Conservation (phyloP, 306 rosid genomes). For the Aeschynomene evenia region DNA sequence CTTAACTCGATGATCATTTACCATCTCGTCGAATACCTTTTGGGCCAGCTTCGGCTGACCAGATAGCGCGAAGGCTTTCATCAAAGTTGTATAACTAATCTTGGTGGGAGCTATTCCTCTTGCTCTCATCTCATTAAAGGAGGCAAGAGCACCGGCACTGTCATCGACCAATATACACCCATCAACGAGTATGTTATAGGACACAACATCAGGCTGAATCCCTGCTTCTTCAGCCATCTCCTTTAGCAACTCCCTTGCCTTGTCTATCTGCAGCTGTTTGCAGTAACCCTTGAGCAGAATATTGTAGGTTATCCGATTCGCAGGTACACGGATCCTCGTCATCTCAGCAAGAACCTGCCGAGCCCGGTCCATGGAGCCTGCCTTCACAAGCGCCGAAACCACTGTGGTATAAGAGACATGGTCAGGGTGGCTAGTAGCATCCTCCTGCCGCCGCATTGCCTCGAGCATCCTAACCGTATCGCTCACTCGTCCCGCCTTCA, state of each 20-base stretch:
- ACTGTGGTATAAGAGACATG: constrained; percentile 92
- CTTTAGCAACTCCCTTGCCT: constrained; percentile 72
- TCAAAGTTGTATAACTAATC: constrained; percentile 92
- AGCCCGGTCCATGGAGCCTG: constrained; percentile 84
- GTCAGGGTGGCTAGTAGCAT: constrained; percentile 77
- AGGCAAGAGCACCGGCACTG: constrained; percentile 81
- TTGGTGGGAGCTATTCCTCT: constrained; percentile 91
- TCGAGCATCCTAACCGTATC: constrained; percentile 86
- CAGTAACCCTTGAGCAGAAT: constrained; percentile 89
- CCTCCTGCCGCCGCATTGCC: constrained; percentile 82
- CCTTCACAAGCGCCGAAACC: constrained; percentile 79
- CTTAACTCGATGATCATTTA: constrained; percentile 71
- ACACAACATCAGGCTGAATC: constrained; percentile 88
- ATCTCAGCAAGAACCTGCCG: constrained; percentile 87
- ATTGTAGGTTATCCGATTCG: constrained; percentile 83
- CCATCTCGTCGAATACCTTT: constrained; percentile 88
- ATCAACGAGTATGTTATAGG: constrained; percentile 81
- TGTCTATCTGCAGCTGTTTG: constrained; percentile 64
- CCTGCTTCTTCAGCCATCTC: constrained; percentile 78
- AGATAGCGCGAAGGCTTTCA: constrained; percentile 88
- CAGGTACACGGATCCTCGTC: constrained; percentile 71
- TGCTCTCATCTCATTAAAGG: constrained; percentile 87
- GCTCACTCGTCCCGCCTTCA: constrained; percentile 74
- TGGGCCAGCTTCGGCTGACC: constrained; percentile 95
- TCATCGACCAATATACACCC: constrained; percentile 91